These are phyloP conservation scores for Oidiodendron maius DNA, from an alignment of 495 filamentous ascomycete genomes.

Conservation along the genomic window DNA sequence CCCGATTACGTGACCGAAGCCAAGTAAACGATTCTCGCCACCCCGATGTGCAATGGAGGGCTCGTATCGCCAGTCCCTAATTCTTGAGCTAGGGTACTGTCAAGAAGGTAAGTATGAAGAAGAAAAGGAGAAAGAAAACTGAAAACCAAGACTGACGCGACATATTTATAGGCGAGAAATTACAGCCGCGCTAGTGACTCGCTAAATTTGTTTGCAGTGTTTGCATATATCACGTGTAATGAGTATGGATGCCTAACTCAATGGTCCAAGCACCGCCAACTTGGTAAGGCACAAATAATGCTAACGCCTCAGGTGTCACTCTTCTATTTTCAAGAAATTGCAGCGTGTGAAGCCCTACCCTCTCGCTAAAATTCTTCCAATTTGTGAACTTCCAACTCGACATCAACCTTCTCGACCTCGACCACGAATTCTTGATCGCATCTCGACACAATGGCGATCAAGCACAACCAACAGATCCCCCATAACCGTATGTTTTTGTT, in stretches of 20 bases:
- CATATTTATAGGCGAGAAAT: neutral
- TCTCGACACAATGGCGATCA: conserved; percentile 67
- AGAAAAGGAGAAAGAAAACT: conserved; percentile 5
- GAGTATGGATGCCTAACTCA: no score
- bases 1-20: conserved; percentile 63
- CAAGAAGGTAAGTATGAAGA: conserved; percentile 22
- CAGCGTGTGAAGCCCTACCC: conserved; percentile 3
- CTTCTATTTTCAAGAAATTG: conserved; percentile 10
- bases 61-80: conserved; percentile 35
- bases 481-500: conserved; percentile 74
- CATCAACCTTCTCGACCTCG: conserved; percentile 10
- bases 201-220: neutral
- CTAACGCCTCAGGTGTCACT: no score
- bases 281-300: no score
- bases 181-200: neutral
- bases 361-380: neutral
- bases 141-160: no score
- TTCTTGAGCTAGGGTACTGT: conserved; percentile 16
- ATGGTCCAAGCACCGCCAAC: no score
- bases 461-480: conserved; percentile 98
- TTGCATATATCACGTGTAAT: neutral
- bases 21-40: conserved; percentile 58
- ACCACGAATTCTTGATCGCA: conserved; percentile 36
- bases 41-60: conserved; percentile 75
- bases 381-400: neutral